Evolutionary conservation across 805 yeast genomes (phyloP).

Genomic region (Nakazawaea ernobii): DNA sequence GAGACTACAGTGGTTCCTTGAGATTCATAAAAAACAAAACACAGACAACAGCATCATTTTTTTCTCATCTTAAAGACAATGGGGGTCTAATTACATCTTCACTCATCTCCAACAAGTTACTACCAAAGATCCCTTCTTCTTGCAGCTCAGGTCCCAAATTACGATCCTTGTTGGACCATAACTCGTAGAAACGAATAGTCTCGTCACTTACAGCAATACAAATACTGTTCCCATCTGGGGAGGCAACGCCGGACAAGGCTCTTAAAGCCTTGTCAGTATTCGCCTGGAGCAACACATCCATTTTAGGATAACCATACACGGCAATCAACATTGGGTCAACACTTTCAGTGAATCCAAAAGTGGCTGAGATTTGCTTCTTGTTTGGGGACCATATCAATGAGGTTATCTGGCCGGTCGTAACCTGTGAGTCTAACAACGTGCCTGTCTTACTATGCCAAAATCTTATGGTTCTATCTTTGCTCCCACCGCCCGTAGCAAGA

Average conservation of each 20-base stretch:
- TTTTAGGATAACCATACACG: constrained; percentile 63
- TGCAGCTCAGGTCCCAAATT: constrained; percentile 30
- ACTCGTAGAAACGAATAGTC: constrained; percentile 64
- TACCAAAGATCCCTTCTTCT: constrained; percentile 45
- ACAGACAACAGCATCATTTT: background rate
- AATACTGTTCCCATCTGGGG: constrained; percentile 58
- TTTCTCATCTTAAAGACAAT: background rate
- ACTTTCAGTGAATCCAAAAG: constrained; percentile 72
- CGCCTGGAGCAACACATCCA: constrained; percentile 43
- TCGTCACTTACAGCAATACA: constrained; percentile 78
- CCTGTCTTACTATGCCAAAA: constrained; percentile 88
- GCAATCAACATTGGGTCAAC: constrained; percentile 46
- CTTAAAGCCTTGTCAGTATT: constrained; percentile 47
- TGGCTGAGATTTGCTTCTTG: constrained; percentile 62
- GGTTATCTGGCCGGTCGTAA: constrained; percentile 72
- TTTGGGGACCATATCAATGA: constrained; percentile 70
- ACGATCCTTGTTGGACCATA: constrained; percentile 47
- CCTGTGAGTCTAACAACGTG: constrained; percentile 50
- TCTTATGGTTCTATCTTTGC: constrained; percentile 69
- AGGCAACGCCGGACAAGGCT: constrained; percentile 57
- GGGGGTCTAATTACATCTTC: constrained; percentile 43
- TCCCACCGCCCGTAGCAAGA: constrained; percentile 89
- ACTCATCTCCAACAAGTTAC: constrained; percentile 48
- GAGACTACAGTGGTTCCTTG: too few relatives aligned
- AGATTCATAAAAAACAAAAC: background rate